These are phyloP conservation scores for Saprolegnia parasitica DNA, from an alignment of 352 stramenopile genomes.

Conservation along the genomic window DNA sequence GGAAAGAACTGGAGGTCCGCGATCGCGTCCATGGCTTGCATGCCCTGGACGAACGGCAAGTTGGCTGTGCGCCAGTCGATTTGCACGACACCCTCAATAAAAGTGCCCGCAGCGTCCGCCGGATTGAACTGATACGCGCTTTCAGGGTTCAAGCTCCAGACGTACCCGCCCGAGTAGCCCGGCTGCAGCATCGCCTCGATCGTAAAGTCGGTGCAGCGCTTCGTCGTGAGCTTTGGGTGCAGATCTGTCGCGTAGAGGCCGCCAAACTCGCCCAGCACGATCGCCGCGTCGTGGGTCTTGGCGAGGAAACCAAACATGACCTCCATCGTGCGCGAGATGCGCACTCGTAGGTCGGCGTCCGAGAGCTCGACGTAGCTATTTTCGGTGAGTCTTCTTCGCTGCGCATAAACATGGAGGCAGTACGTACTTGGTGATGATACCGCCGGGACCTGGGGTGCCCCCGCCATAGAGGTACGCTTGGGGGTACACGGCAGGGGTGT, in stretches of 20 bases:
- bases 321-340: conserved; percentile 62
- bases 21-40: conserved; percentile 47
- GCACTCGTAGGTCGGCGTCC: conserved; percentile 43
- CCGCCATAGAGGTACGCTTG: conserved; percentile 59
- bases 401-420: neutral
- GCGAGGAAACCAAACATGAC: conserved; percentile 67
- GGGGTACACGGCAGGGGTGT: conserved; percentile 65
- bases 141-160: conserved; percentile 75
- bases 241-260: conserved; percentile 35
- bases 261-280: conserved; percentile 50
- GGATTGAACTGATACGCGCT: conserved; percentile 76
- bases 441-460: conserved; percentile 34
- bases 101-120: conserved; percentile 49
- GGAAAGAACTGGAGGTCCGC: conserved; percentile 63
- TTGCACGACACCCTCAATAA: conserved; percentile 57
- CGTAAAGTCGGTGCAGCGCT: conserved; percentile 62
- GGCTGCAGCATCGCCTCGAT: conserved; percentile 51
- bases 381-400: conserved; percentile 11
- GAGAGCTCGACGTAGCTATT: conserved; percentile 55
- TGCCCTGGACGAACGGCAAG: conserved; percentile 51
- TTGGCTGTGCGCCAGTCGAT: conserved; percentile 71
- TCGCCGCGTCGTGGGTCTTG: conserved; percentile 39
- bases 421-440: conserved; percentile 8
- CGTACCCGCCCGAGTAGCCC: conserved; percentile 55
- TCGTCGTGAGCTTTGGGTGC: conserved; percentile 37